These are phyloP conservation scores for Sugiyamaella lignohabitans DNA, from an alignment of 805 yeast genomes.

Conservation along the genomic window DNA sequence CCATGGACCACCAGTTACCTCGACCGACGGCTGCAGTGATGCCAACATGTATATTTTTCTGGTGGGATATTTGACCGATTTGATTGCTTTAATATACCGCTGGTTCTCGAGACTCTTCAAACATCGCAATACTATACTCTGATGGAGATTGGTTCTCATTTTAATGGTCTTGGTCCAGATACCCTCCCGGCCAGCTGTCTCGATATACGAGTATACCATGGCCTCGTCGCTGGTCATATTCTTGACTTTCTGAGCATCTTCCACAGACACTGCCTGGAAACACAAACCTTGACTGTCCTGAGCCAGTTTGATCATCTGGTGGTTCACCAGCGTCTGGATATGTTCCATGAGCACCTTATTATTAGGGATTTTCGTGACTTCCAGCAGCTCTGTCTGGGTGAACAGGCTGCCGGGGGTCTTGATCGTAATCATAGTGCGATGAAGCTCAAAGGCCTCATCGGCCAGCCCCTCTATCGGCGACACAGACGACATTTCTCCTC, in stretches of 20 bases:
- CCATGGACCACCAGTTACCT: constrained; percentile 99
- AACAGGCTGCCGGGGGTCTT: constrained; percentile 43
- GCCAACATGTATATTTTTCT: constrained; percentile 94
- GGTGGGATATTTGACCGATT: constrained; percentile 85
- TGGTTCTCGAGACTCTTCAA: constrained; percentile 74
- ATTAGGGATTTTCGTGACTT: constrained; percentile 39
- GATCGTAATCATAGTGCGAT: constrained; percentile 52
- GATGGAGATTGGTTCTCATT: constrained; percentile 82
- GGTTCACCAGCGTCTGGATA: constrained; percentile 44
- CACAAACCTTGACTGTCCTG: constrained; percentile 58
- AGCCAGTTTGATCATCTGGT: constrained; percentile 60
- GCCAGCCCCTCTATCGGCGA: constrained; percentile 20
- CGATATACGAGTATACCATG: constrained; percentile 84
- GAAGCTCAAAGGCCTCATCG: constrained; percentile 43
- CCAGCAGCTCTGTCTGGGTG: constrained; percentile 63
- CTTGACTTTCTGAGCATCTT: constrained; percentile 70
- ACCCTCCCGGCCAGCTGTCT: constrained; percentile 90
- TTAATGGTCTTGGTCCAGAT: constrained; percentile 92
- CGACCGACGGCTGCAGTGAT: constrained; percentile 86
- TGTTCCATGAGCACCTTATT: constrained; percentile 37
- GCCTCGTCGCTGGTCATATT: constrained; percentile 84
- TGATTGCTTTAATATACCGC: constrained; percentile 79
- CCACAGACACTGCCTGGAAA: constrained; percentile 66
- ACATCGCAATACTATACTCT: constrained; percentile 81
- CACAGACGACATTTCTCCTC: too few species aligned